These are phyloP conservation scores for Ophiostoma sp. DNA, from an alignment of 2,329 filamentous ascomycete species.

Conservation along the genomic window DNA sequence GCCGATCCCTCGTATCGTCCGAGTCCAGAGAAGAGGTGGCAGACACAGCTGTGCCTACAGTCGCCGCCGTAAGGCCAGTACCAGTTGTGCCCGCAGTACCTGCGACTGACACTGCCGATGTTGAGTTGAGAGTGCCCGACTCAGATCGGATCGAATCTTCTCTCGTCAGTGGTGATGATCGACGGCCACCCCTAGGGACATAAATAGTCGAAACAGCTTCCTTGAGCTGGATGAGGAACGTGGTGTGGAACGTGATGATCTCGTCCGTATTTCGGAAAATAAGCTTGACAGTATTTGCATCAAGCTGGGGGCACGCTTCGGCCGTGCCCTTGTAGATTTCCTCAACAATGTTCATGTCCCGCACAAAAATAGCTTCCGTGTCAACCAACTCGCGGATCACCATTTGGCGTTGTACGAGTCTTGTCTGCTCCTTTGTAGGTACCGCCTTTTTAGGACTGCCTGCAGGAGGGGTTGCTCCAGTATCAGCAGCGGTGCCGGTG, in stretches of 20 bases:
- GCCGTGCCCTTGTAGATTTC: slow-evolving; percentile 97
- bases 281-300: slow-evolving; percentile 75
- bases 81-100: slow-evolving; percentile 31
- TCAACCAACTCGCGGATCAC: slow-evolving; percentile 89
- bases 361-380: slow-evolving; percentile 83
- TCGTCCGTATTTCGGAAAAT: slow-evolving; percentile 92
- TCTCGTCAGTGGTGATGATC: slow-evolving; percentile 30
- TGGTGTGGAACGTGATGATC: slow-evolving; percentile 78
- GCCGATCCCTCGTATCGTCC: slow-evolving; percentile 49
- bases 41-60: slow-evolving; percentile 29
- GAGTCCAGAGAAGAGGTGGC: slow-evolving; percentile 36
- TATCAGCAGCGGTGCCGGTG: neutral
- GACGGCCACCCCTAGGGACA: slow-evolving; percentile 48
- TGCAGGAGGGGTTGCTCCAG: neutral
- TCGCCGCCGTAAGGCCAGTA: slow-evolving; percentile 23
- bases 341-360: slow-evolving; percentile 95
- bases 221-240: slow-evolving; percentile 74
- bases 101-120: slow-evolving; percentile 35
- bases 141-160: slow-evolving; percentile 31
- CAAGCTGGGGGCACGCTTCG: slow-evolving; percentile 71
- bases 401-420: slow-evolving; percentile 73
- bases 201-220: slow-evolving; percentile 75
- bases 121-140: slow-evolving; percentile 34
- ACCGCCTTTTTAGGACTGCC: slow-evolving; percentile 35
- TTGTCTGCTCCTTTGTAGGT: slow-evolving; percentile 55